Percentiles rank a stretch among this genome's conserved stretches.
Evolutionary conservation across 2,329 filamentous ascomycete genomes (phyloP).

Genomic region (Botrytis tulipae): DNA sequence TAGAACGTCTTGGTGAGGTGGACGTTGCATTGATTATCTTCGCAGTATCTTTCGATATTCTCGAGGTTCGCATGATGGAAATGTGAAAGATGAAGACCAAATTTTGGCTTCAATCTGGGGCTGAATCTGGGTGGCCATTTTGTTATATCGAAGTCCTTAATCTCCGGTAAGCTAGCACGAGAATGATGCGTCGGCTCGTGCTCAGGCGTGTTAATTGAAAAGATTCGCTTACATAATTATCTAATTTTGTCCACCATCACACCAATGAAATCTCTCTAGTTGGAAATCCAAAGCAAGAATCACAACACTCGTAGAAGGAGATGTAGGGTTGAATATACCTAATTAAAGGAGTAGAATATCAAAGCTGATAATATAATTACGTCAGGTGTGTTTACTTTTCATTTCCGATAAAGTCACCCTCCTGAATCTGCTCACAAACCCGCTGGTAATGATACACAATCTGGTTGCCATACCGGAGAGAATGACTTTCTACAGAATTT

Average conservation of each 20-base stretch:
- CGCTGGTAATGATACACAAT: neutral
- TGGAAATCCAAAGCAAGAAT: neutral
- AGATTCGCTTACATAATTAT: neutral
- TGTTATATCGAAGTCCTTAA: neutral
- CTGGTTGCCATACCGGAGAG: neutral
- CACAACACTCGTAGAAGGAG: neutral
- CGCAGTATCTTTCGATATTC: conserved; percentile 57
- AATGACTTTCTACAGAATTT: neutral
- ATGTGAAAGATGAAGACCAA: conserved; percentile 5
- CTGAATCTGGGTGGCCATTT: conserved; percentile 16
- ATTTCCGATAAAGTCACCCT: neutral
- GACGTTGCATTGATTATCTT: conserved; percentile 53
- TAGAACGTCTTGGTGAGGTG: conserved; percentile 43
- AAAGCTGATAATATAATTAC: neutral
- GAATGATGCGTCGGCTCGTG: conserved; percentile 13
- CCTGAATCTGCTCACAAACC: neutral
- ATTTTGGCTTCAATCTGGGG: neutral
- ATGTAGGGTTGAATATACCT: neutral
- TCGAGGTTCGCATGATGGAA: conserved; percentile 46
- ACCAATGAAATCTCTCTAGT: conserved; percentile 12
- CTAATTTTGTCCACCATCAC: neutral
- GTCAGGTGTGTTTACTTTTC: neutral
- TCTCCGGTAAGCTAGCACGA: conserved; percentile 5
- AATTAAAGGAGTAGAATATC: neutral
- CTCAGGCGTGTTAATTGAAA: too few relatives aligned